Percentiles rank a stretch among this genome's conserved stretches.
Conservation (phyloP, 176 grass and related monocot genomes). For the Leersia perrieri region DNA sequence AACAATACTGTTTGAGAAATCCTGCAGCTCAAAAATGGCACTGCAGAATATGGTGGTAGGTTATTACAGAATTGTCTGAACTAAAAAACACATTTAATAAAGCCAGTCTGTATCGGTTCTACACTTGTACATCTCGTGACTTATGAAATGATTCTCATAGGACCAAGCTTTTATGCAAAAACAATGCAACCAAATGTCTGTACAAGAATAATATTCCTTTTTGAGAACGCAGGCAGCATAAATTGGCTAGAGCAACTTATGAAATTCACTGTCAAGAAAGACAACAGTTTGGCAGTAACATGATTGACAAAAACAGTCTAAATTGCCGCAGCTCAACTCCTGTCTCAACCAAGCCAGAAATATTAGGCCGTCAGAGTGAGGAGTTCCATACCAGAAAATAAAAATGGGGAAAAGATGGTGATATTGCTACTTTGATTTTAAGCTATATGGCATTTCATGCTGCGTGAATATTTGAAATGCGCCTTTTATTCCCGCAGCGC, state of each 20-base stretch:
- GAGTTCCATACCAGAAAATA: neutral
- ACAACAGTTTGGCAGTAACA: neutral
- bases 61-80: neutral
- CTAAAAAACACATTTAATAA: neutral
- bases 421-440: neutral
- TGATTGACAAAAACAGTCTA: neutral
- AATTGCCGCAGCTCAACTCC: neutral
- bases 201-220: neutral
- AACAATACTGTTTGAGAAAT: neutral
- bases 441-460: neutral
- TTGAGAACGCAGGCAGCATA: neutral
- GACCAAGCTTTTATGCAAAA: neutral
- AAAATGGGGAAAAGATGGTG: neutral
- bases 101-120: neutral
- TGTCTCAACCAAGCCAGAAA: conserved; percentile 5
- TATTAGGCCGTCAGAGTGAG: neutral
- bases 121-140: too few relatives aligned
- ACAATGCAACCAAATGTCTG: neutral
- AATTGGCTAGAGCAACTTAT: neutral
- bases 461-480: neutral
- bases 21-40: neutral
- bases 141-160: neutral
- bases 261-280: conserved; percentile 9
- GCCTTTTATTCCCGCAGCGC: neutral
- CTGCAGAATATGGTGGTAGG: neutral